Base-by-base conservation (phyloP, 371 early-diverging fungal genomes). In the Haplosporangium sp. region DNA sequence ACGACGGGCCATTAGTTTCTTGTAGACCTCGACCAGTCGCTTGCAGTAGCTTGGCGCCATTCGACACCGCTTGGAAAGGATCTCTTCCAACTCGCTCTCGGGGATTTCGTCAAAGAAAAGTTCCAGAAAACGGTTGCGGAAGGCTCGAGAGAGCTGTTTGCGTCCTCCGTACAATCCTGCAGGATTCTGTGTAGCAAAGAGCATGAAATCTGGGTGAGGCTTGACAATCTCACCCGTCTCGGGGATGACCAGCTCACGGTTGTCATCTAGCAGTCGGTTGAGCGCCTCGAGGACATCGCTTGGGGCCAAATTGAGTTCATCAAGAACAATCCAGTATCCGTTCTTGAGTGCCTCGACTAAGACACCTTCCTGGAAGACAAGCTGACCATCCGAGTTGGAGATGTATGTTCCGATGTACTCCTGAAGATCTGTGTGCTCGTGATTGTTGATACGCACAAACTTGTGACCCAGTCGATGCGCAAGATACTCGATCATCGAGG, bases 181-280 rank as follows among this genome's bases (percentile, higher is more conserved):
- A 4, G 99, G 98, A 84, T 99, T 99, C 83, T 99, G 99, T 16
- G 99, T 99, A 10, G 99, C 99, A 89, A 99, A 99, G 10, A 99
- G 89, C 94, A 97, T 96, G 82, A 99, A 99, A 71, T 96, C 90
- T 42, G 94, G 92, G 77, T 99, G 99, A 23, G 99, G 98, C 51
- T 92, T 92, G 36, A 99, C 93, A 29, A 92, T 81, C 84, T 99
- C 96, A 66, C 97, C 95, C 0, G 98, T 99, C 83, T 99, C 99
- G 4, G 99, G 96, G 43, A 99, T 94, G 42, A 95, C 87, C 58
- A 99, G 86, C 84, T 99, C 99, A 59, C 98, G 91, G 84, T 99
- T 99, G 72, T 99, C 99, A 86, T 99, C 99, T 48, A 99, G 84
- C 55, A 99, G 85, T 36, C 99, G 93, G 86, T 99, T 99, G 38